Evolutionary conservation across 1,139 yeast species (phyloP), one percentile per base, ranked within the genome.

Genomic region (Saccharomyces hybrid): DNA sequence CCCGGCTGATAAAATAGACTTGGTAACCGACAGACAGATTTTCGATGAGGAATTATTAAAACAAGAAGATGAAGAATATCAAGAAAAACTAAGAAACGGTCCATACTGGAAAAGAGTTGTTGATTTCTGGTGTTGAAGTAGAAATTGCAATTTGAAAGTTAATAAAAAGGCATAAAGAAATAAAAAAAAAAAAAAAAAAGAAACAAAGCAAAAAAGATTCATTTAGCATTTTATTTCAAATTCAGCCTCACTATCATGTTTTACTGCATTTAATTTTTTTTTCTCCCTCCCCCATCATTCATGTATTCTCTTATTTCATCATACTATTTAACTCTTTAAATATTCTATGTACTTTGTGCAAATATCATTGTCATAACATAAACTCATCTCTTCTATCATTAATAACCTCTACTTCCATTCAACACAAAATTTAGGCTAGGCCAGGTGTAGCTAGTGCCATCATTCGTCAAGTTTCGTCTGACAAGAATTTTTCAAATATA

Each of bases 21-120:
- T 83, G 55, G 86, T 83, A 61, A 76, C 84, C 16, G 88, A 88
- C 64, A 81, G 90, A 78, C 80, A 84, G 66, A 84, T 83, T 60
- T 73, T 81, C 59, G 89, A 85, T 66, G 75, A 84, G 65, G 88
- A 84, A 59, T 74, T 83, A 53, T 73, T 84, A 67, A 83, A 76
- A 70, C 87, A 83, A 71, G 89, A 84, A 71, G 69, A 76, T 49
- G 74, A 70, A 42, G 80, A 76, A 61, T 80, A 78, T 59, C 69
- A 67, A 61, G 59, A 58, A 29, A 62, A 57, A 47, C 26, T 65
- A 26, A 59, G 53, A 51, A 56, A 61, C 34, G 63, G 66, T 14
- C 54, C 63, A 19, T 48, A 54, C 29, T 58, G 61, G 57, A 55
- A 51, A 24, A 58, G 62, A 38, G 29, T 56, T 19, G 27, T 56